Percentiles rank a stretch among this genome's conserved stretches.
Conservation (phyloP, 1,139 yeast genomes). For the Nadsonia commutata region DNA sequence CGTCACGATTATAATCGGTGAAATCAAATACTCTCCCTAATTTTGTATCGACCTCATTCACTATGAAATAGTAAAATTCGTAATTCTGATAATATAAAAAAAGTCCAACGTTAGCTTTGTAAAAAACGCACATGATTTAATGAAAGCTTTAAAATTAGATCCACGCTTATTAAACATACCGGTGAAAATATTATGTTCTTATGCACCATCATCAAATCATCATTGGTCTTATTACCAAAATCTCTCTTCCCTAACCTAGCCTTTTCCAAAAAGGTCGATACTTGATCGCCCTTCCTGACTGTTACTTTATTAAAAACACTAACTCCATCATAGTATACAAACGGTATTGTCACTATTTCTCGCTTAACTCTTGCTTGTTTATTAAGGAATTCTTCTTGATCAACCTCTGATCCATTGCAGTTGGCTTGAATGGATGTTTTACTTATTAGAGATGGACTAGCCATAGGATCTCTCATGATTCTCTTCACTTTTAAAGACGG, state of each 20-base stretch:
- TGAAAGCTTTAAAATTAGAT: neutral
- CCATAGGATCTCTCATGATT: constrained; percentile 8
- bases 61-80: constrained; percentile 14
- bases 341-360: constrained; percentile 10
- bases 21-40: constrained; percentile 14
- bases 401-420: constrained; percentile 3
- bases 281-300: constrained; percentile 15
- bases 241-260: constrained; percentile 12
- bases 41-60: constrained; percentile 11
- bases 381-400: constrained; percentile 7
- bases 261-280: constrained; percentile 16
- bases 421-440: constrained; percentile 5
- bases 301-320: constrained; percentile 11
- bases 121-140: too few species aligned
- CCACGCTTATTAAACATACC: neutral
- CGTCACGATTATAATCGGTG: constrained; percentile 4
- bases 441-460: constrained; percentile 8
- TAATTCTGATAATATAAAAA: constrained; percentile 8
- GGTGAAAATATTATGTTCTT: constrained; percentile 16
- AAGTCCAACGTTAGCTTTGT: too few species aligned
- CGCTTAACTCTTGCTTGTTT: constrained; percentile 9
- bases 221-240: constrained; percentile 15
- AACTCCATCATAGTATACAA: constrained; percentile 14
- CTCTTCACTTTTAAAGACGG: constrained; percentile 2
- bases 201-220: constrained; percentile 16